phyloP scores from a whole-genome alignment of 805 yeast genomes.

The Suhomyces sp. region DNA sequence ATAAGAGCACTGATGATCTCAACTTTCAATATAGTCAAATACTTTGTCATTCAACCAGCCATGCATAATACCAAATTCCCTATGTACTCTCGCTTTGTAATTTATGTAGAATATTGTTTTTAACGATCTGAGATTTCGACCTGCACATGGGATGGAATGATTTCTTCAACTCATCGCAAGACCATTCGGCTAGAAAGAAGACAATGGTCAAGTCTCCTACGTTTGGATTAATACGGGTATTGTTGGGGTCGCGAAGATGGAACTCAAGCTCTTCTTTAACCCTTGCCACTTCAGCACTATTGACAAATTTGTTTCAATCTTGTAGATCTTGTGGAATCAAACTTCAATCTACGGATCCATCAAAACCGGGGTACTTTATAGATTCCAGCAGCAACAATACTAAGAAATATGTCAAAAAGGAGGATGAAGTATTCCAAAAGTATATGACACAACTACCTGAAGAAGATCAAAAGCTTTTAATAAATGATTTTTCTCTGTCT shows the following conservation, averaged over 20 bases:
- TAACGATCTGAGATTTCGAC: not conserved
- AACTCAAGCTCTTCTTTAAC: slow-evolving; percentile 3
- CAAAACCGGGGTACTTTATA: slow-evolving; percentile 44
- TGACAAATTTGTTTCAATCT: slow-evolving; percentile 11
- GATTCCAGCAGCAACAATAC: not conserved
- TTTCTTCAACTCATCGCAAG: not conserved
- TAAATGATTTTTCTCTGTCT: slow-evolving; percentile 12
- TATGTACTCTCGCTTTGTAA: not conserved
- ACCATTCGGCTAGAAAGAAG: not conserved
- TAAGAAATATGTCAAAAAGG: slow-evolving; percentile 13
- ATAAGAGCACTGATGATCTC: not conserved
- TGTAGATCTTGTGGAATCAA: slow-evolving; percentile 61
- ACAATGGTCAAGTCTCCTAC: not conserved
- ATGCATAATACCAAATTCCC: not conserved
- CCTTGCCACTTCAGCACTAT: slow-evolving; percentile 8
- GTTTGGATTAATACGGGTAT: not conserved
- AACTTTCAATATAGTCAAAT: not conserved
- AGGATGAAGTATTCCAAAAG: slow-evolving; percentile 23
- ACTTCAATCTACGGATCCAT: slow-evolving; percentile 41
- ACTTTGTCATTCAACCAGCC: not conserved
- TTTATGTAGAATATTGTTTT: not conserved
- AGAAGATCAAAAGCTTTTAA: slow-evolving; percentile 27
- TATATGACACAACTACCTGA: slow-evolving; percentile 15
- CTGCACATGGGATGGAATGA: not conserved
- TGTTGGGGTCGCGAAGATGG: not conserved